phyloP scores from a whole-genome alignment of 148 eudicot genomes.

The Camellia lanceoleosa region DNA sequence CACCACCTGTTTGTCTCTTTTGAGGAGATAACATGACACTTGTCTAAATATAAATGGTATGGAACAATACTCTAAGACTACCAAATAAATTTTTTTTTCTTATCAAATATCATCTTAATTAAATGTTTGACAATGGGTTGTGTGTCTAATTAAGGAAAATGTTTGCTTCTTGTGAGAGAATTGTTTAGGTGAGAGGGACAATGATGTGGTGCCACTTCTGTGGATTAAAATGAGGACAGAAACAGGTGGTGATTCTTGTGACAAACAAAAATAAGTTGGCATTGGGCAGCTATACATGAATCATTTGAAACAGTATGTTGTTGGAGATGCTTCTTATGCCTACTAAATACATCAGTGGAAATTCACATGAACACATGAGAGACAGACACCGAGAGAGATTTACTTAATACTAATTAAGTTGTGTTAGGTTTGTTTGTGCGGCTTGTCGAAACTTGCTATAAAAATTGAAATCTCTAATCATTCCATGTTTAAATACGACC shows the following conservation, averaged over 20 bases:
- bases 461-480: too few species aligned
- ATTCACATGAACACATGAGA: background rate
- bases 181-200: slow-evolving; percentile 13
- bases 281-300: background rate
- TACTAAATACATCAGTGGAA: background rate
- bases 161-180: slow-evolving; percentile 2
- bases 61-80: too few species aligned
- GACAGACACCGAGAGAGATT: background rate
- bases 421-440: background rate
- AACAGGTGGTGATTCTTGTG: slow-evolving; percentile 7
- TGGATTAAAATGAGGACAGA: slow-evolving; percentile 2
- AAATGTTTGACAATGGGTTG: too few species aligned
- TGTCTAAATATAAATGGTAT: too few species aligned
- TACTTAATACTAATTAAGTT: background rate
- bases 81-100: too few species aligned
- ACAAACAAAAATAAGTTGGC: slow-evolving; percentile 5
- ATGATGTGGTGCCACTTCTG: slow-evolving; percentile 9
- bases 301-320: background rate
- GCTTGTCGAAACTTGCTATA: background rate
- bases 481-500: too few species aligned
- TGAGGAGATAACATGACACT: too few species aligned
- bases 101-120: too few species aligned
- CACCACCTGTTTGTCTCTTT: too few species aligned
- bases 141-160: background rate
- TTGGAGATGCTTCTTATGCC: slow-evolving; percentile 4